Conservation (phyloP, 768 basidiomycete species). For the Nevesoporus exiguus region DNA sequence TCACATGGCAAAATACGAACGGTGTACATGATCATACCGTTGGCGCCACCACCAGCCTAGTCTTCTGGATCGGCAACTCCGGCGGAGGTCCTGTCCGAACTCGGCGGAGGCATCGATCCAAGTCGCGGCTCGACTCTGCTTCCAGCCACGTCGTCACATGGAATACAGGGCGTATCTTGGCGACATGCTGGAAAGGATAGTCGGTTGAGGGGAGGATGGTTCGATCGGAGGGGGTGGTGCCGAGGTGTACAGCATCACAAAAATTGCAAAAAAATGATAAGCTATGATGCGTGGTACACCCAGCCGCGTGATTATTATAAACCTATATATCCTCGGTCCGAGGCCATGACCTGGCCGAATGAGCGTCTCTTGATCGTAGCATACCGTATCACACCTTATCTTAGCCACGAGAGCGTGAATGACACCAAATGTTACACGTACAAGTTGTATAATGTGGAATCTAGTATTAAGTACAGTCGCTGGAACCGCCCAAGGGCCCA, state of each 20-base stretch:
- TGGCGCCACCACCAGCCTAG: neutral
- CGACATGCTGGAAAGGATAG: slow-evolving; percentile 6
- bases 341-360: no score
- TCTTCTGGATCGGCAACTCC: neutral
- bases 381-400: no score
- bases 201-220: slow-evolving; percentile 19
- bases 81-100: neutral
- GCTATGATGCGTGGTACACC: no score
- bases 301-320: no score
- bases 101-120: slow-evolving; percentile 2
- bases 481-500: no score
- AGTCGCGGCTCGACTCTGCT: slow-evolving; percentile 4
- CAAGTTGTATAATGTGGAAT: no score
- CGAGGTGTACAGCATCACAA: neutral
- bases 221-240: neutral
- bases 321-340: no score
- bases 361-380: no score
- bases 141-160: neutral
- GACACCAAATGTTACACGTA: no score
- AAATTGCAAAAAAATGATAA: no score
- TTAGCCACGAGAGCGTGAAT: no score
- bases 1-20: slow-evolving; percentile 10
- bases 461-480: no score
- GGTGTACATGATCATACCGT: slow-evolving; percentile 10
- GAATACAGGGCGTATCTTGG: neutral